Evolutionary conservation across 2,329 filamentous ascomycete genomes (phyloP).

Genomic region (Atkinsonella hypoxylon): DNA sequence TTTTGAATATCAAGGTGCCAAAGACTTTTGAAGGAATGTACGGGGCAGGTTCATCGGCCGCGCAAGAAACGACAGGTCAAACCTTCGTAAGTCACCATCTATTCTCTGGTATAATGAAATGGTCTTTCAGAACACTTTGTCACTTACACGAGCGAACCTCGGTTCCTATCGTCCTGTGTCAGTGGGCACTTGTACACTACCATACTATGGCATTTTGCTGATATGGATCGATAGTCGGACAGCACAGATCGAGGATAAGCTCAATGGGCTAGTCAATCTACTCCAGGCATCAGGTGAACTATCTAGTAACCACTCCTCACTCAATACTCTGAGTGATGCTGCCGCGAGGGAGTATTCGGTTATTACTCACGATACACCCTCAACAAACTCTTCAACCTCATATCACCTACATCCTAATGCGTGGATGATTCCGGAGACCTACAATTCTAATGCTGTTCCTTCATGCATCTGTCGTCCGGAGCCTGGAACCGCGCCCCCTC

Average conservation of each 20-base stretch:
- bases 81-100: slow-evolving; percentile 33
- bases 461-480: slow-evolving; percentile 35
- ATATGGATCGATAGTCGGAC: slow-evolving; percentile 25
- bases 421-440: slow-evolving; percentile 26
- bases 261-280: slow-evolving; percentile 36
- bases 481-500: slow-evolving; percentile 25
- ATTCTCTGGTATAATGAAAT: background rate
- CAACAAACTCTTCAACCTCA: slow-evolving; percentile 8
- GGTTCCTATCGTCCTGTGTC: background rate
- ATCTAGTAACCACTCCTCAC: slow-evolving; percentile 11
- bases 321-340: slow-evolving; percentile 17
- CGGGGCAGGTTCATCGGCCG: slow-evolving; percentile 33
- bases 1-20: slow-evolving; percentile 26
- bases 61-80: slow-evolving; percentile 39
- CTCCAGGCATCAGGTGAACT: slow-evolving; percentile 32
- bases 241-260: slow-evolving; percentile 35
- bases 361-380: slow-evolving; percentile 15
- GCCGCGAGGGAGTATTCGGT: slow-evolving; percentile 15
- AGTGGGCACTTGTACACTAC: background rate
- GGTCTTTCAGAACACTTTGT: background rate
- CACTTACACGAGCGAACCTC: background rate
- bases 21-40: slow-evolving; percentile 35
- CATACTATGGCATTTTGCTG: background rate
- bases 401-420: slow-evolving; percentile 9
- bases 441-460: slow-evolving; percentile 33